Evolutionary conservation across 2,329 filamentous ascomycete species (phyloP).

Genomic region (Penicillium thymicola): DNA sequence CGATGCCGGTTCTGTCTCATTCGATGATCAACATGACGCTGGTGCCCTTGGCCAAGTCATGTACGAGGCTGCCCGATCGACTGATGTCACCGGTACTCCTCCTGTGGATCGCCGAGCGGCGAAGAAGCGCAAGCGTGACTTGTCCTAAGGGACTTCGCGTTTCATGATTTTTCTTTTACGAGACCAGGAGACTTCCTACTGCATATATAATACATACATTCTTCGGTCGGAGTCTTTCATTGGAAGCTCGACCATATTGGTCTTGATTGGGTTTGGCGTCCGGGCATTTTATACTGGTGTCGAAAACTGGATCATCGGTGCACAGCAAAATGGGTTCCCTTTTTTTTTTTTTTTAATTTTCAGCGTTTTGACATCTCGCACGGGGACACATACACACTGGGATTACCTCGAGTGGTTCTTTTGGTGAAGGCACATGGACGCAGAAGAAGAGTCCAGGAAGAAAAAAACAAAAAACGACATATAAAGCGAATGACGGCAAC

Average conservation of each 20-base stretch:
- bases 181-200: slow-evolving; percentile 40
- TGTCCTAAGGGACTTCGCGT: slow-evolving; percentile 47
- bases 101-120: slow-evolving; percentile 50
- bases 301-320: slow-evolving; percentile 19
- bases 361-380: slow-evolving; percentile 9
- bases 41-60: slow-evolving; percentile 70
- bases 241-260: slow-evolving; percentile 26
- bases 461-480: slow-evolving; percentile 13
- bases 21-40: slow-evolving; percentile 57
- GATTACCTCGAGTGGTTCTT: slow-evolving; percentile 4
- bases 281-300: slow-evolving; percentile 32
- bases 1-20: slow-evolving; percentile 47
- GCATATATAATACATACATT: slow-evolving; percentile 31
- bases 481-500: slow-evolving; percentile 18
- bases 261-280: slow-evolving; percentile 36
- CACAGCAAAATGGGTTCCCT: slow-evolving; percentile 17
- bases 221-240: slow-evolving; percentile 22
- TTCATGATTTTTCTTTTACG: slow-evolving; percentile 26
- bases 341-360: slow-evolving; percentile 13
- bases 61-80: slow-evolving; percentile 70
- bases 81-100: slow-evolving; percentile 56
- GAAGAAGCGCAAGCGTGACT: slow-evolving; percentile 76
- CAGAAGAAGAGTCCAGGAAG: slow-evolving; percentile 12
- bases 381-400: slow-evolving; percentile 3
- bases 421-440: slow-evolving; percentile 1